Evolutionary conservation across 148 eudicot genomes (phyloP), one percentile per base, ranked within the genome.

Genomic region (Mesembryanthemum crystallinum): DNA sequence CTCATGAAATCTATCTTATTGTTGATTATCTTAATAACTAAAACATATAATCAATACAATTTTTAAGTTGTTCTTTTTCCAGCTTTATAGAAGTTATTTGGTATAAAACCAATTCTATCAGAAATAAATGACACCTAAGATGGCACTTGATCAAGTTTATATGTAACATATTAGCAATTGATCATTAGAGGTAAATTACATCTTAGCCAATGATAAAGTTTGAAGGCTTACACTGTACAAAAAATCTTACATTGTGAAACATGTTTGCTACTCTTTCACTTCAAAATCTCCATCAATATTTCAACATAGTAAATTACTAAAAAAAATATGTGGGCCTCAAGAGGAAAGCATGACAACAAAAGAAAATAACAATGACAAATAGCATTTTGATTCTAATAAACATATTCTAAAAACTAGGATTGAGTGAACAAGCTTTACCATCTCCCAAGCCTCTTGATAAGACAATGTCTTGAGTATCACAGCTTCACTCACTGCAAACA

Each of bases 401-500:
- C 75, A 63, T 5, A 30, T 29, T n/a, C 10, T 64, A 71, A 57
- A 5, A n/a, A 28, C 33, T 39, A 32, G 1, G 57, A 65, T 70
- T 45, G 35, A 72, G 45, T 7, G 61, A 25, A 27, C 32, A 37
- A 62, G 68, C 27, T 35, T 82, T 78, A 96, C 99, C 99, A 96
- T 92, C 88, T 96, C 99, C 99, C 99, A 96, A 57, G 99, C 99
- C 83, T 96, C 98, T 85, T 96, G 99, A 84, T 96, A 96, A 69
- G 99, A 92, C 82, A 92, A 75, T 23, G 83, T 88, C 80, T 84
- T 83, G 81, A 96, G 85, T 77, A 92, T 86, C 77, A 96, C 98
- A 64, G 99, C 98, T 79, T 96, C 99, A 77, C 89, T 96, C 79
- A 96, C 99, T 96, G 91, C 82, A 83, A 80, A 57, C 60, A 71